Base-by-base conservation (phyloP, 768 basidiomycete species). In the Tulasnella sp. region DNA sequence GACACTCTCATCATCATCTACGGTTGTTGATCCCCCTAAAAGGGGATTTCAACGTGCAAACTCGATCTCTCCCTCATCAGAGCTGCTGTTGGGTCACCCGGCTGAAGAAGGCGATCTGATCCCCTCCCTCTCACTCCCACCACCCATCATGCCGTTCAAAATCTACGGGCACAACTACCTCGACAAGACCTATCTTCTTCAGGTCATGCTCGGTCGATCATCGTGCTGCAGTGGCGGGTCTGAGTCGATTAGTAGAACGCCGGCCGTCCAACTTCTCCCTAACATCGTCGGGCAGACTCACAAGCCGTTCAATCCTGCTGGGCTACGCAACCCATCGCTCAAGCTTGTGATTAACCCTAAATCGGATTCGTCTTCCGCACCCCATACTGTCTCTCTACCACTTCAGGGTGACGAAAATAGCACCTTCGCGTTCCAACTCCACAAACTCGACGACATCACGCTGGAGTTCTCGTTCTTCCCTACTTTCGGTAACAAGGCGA, bases 161-260 rank as follows among this genome's bases (percentile, higher is more conserved):
- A 87, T 94, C 30, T 99, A 99, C 69, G 94, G 94, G 5, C 94
- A 99, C 73, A 94, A 90, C 67, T 92, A 88, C 70, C 78, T 99
- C 53, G 91, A 94, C 70, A 84, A 82, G 66, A 83, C 83, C 50
- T 82, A 82, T 66, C 76, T 98, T 31, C 82, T 98, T 4, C 88
- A 94, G 66, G 77, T 99, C 46, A 81, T 85, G 0, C 80, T 98
- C 45, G 92, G 91, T 1, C 80, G 81, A 62, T 71, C 72, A 1
- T 77, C 79, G 56, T 77, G 80, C 5, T 67, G 41, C 54, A 66
- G 12, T 63, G 67, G 67, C 59, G 74, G 71, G 59, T 71, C 60
- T 63, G 70, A 53, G 63, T 73, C 70, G 62, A 8, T 25, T 7
- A 17, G 46, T 11, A 38, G 21, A 12, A 9, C 15, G 22, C 43